Percentiles rank a stretch among this genome's conserved stretches.
phyloP scores from a whole-genome alignment of 2,329 filamentous ascomycete species.

The Cladosporium sp. region DNA sequence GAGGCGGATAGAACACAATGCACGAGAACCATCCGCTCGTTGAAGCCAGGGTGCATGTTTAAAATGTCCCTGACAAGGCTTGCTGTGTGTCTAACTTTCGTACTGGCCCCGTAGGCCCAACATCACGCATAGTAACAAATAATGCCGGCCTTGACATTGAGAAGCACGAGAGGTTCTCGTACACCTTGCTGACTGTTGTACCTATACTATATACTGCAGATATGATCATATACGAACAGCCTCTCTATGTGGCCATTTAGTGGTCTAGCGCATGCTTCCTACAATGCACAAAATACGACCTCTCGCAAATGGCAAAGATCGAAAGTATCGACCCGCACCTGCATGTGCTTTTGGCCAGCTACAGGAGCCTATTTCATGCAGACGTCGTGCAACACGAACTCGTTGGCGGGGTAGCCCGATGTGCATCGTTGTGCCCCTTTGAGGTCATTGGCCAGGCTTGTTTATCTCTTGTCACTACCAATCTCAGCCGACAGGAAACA shows the following conservation, averaged over 20 bases:
- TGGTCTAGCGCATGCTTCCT: too few species aligned
- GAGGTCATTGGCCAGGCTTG: too few species aligned
- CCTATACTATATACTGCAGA: too few species aligned
- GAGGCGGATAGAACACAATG: slow-evolving; percentile 8
- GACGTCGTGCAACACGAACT: neutral
- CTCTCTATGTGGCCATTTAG: too few species aligned
- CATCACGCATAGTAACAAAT: neutral
- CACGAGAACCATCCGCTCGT: neutral
- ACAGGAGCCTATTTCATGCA: neutral
- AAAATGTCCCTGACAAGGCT: too few species aligned
- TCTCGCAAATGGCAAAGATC: neutral
- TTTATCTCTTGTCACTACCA: too few species aligned
- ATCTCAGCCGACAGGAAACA: too few species aligned
- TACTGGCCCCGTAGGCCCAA: neutral
- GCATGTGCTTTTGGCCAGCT: too few species aligned
- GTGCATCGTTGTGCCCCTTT: too few species aligned
- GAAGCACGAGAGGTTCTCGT: neutral
- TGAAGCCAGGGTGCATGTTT: neutral
- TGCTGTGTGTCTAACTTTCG: neutral
- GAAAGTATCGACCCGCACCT: neutral
- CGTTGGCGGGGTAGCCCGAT: neutral
- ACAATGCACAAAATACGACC: neutral
- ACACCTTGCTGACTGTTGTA: too few species aligned
- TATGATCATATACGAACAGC: too few species aligned
- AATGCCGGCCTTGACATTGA: neutral